Evolutionary conservation across 2,329 filamentous ascomycete genomes (phyloP), one percentile per base, ranked within the genome.

Genomic region (Apiospora aurea): DNA sequence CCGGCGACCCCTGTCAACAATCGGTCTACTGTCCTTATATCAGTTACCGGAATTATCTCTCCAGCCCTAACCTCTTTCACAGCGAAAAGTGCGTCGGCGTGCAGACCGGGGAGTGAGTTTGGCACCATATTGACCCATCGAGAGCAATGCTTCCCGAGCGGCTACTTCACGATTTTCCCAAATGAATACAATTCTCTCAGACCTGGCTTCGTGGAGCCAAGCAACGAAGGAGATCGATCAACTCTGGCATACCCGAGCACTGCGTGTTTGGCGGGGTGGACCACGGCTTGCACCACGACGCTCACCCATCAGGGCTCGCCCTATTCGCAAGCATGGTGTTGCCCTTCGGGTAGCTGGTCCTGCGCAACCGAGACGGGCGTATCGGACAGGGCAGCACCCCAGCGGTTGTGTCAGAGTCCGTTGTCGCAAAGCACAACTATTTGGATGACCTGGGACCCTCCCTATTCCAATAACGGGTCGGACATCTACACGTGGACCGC

Each of bases 181-280:
- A 8, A 34, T 46, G 43, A 41, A 10, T 10, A 13, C 16, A 11
- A 51, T 2, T 24, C n/a, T 13, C 49, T 66, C 57, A 21, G 7
- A n/a, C 8, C 57, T 2, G 29, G 14, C 66, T 14, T 14, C 66
- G 13, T 6, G n/a, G 18, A 13, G 1, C 61, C 13, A 10, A 44
- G 46, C 26, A 26, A 49, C n/a, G 70, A 71, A 21, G 64, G 70
- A 2, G 29, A 29, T 10, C 61, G 64, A 8, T 71, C 70, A 13
- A 71, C 70, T 14, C 61, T 71, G 8, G 70, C 70, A 24, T 71
- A 71, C n/a, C 70, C 70, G 44, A 64, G 70, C 3, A 71, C 57
- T 18, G 70, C 70, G 8, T 71, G 70, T 46, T n/a, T 67, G 13
- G n/a, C 29, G 3, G 70, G 70, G 11, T 71, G 64, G 61, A 49